Base-by-base conservation (phyloP, 2,329 filamentous ascomycete species). In the Basipetospora chlamydospora region DNA sequence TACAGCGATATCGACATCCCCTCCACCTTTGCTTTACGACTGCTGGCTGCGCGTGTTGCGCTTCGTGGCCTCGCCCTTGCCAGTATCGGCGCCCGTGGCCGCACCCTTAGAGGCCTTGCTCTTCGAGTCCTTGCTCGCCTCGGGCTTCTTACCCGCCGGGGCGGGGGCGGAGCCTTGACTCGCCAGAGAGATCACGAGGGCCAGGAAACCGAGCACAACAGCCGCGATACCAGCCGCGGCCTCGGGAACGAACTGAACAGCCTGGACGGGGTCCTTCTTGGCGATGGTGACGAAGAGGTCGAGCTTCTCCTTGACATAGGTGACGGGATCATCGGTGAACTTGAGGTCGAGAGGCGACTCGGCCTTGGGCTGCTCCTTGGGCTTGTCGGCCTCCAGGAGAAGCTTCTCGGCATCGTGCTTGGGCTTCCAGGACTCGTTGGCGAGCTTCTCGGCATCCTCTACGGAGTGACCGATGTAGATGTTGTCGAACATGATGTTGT, bases 401-500 rank as follows among this genome's bases (percentile, higher is more conserved):
- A 79, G 74, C 67, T 80, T 72, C 70, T 98, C 90, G 35, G 83
- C 65, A 39, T 77, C 67, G 58, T 77, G 70, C 82, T 98, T 98
- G 64, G 85, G 63, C 54, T 84, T 79, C 60, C 87, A 98, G 38
- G 85, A 84, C 72, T 94, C 84, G 46, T 80, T 71, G 50, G 85
- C 81, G 54, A 98, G 70, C 66, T 87, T 81, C 60, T 81, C 77
- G 43, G 90, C 90, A 48, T 98, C 90, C 55, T 85, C 85, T 48
- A 90, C 59, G 15, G 88, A 96, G 77, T 98, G 90, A 45, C 90
- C 90, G 58, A 98, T 86, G 75, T 96, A 98, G 70, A 98, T 92
- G 78, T 98, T 98, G 76, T 96, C 85, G 53, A 98, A 96, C 52
- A 95, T 80, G 50, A 98, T 96, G 56, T 95, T 82, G 59, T 78